Percentiles rank a stretch among this genome's conserved stretches.
Evolutionary conservation across 2,329 filamentous ascomycete genomes (phyloP).

Genomic region (Phaeoacremonium minimum): DNA sequence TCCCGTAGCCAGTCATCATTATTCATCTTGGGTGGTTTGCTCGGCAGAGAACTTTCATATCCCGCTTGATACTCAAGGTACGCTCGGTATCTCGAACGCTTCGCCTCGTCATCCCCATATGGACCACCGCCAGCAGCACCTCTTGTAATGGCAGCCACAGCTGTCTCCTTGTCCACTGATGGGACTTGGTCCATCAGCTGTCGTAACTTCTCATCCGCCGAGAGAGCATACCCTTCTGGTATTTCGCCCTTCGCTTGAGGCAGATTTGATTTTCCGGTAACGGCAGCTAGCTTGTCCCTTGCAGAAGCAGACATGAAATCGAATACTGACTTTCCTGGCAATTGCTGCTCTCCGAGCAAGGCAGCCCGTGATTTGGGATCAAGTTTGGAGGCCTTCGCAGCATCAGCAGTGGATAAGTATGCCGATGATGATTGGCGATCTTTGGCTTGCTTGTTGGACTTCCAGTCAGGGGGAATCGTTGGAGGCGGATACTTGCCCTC

Average conservation of each 20-base stretch:
- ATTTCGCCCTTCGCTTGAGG: conserved; percentile 75
- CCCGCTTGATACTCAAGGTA: conserved; percentile 79
- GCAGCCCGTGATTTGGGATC: conserved; percentile 74
- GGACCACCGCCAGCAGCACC: conserved; percentile 66
- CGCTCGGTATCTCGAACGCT: conserved; percentile 72
- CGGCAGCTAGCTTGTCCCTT: conserved; percentile 70
- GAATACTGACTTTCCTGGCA: conserved; percentile 93
- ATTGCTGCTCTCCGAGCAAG: conserved; percentile 71
- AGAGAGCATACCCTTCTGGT: conserved; percentile 58
- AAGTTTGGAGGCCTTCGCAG: conserved; percentile 70
- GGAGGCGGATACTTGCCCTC: conserved; percentile 57
- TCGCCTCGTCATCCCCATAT: conserved; percentile 77
- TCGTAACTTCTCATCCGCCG: conserved; percentile 58
- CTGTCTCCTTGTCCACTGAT: conserved; percentile 60
- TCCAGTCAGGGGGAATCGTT: conserved; percentile 70
- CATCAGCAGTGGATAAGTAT: conserved; percentile 69
- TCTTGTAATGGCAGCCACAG: conserved; percentile 63
- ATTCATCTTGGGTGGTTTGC: conserved; percentile 33
- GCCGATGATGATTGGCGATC: conserved; percentile 20
- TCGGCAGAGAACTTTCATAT: conserved; percentile 51
- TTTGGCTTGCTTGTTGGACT: conserved; percentile 48
- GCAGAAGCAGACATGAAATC: conserved; percentile 80
- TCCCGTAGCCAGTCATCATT: conserved; percentile 78
- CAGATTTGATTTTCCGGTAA: conserved; percentile 71
- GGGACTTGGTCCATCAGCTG: conserved; percentile 57